These are phyloP conservation scores for Wickerhamiella alocasiicola DNA, from an alignment of 805 yeast species.

Conservation along the genomic window DNA sequence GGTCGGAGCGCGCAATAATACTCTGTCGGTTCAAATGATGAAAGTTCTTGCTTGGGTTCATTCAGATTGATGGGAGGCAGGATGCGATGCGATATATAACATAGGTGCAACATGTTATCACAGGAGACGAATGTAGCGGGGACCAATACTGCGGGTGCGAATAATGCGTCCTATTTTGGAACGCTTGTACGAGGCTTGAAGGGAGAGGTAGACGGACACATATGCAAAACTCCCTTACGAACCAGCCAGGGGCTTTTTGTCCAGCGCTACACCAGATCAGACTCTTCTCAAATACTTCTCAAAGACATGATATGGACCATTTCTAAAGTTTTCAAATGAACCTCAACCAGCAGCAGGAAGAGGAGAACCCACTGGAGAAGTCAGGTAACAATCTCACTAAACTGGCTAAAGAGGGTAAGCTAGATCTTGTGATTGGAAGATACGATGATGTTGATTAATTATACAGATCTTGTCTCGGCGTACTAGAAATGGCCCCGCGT, in stretches of 20 bases:
- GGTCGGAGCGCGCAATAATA: too few species aligned
- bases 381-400: constrained; percentile 79
- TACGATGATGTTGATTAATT: constrained; percentile 92
- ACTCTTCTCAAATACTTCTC: background rate
- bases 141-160: too few species aligned
- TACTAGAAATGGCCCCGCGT: constrained; percentile 89
- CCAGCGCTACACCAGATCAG: background rate
- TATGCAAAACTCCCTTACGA: background rate
- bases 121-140: too few species aligned
- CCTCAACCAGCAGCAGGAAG: constrained; percentile 12
- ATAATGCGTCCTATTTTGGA: too few species aligned
- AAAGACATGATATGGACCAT: constrained; percentile 3
- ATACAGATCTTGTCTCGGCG: constrained; percentile 84
- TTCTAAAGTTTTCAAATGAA: constrained; percentile 12
- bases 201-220: too few species aligned
- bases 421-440: constrained; percentile 95
- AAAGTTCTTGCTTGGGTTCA: too few species aligned
- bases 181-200: too few species aligned
- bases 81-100: too few species aligned
- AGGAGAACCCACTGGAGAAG: constrained; percentile 40
- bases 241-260: background rate
- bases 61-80: too few species aligned
- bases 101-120: too few species aligned
- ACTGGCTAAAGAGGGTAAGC: constrained; percentile 75
- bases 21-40: too few species aligned